Conservation (phyloP, 352 stramenopile species). For the Globisporangium acanthophoron region DNA sequence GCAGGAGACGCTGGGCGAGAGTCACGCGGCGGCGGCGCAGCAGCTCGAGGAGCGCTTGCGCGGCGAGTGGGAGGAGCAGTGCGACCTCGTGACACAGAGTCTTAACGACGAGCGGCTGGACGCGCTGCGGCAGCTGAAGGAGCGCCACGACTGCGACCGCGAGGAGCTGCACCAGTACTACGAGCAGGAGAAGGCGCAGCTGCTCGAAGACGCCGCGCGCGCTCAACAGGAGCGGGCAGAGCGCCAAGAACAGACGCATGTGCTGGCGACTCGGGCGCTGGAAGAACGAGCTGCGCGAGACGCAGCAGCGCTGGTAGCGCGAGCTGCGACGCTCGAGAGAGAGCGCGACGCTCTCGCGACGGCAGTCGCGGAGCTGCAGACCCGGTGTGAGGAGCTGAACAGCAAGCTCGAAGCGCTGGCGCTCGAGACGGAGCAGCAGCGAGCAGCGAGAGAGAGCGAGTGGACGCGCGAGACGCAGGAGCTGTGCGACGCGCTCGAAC, state of each 20-base stretch:
- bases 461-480: constrained; percentile 8
- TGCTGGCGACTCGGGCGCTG: constrained; percentile 13
- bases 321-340: background rate
- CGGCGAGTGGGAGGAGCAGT: constrained; percentile 49
- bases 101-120: constrained; percentile 45
- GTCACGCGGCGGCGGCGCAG: constrained; percentile 19
- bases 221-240: constrained; percentile 22
- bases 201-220: constrained; percentile 39
- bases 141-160: constrained; percentile 40
- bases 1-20: constrained; percentile 6
- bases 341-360: constrained; percentile 2
- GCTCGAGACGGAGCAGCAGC: background rate
- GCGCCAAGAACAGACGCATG: constrained; percentile 24
- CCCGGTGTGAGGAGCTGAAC: constrained; percentile 3
- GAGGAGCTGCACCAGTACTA: constrained; percentile 47
- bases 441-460: background rate
- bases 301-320: background rate
- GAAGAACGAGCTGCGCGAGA: constrained; percentile 6
- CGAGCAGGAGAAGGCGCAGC: constrained; percentile 49
- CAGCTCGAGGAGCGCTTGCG: constrained; percentile 37
- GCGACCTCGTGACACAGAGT: constrained; percentile 47
- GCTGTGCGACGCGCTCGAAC: constrained; percentile 1
- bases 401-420: background rate
- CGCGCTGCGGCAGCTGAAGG: constrained; percentile 34
- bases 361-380: constrained; percentile 5